Evolutionary conservation across 2,329 filamentous ascomycete species (phyloP), one percentile per base, ranked within the genome.

Genomic region (Neoascochyta sp.): DNA sequence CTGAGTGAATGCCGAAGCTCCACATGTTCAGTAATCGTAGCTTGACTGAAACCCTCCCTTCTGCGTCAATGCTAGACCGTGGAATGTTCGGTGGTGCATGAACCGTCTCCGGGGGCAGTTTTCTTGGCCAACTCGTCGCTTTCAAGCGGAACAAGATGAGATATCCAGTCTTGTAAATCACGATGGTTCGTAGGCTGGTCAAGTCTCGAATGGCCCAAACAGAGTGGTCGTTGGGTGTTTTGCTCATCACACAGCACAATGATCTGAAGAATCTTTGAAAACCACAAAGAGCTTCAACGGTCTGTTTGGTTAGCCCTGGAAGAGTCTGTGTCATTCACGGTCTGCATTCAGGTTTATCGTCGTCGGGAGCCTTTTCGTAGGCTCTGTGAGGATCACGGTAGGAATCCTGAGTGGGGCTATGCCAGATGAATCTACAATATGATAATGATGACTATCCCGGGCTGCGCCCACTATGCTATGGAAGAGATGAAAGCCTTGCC

Each of bases 91-190:
- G n/a, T n/a, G n/a, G n/a, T n/a, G n/a, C n/a, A n/a, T n/a, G n/a
- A n/a, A n/a, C n/a, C n/a, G n/a, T n/a, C n/a, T n/a, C n/a, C n/a
- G n/a, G n/a, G n/a, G n/a, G n/a, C n/a, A n/a, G n/a, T n/a, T n/a
- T n/a, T n/a, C n/a, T n/a, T n/a, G n/a, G n/a, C n/a, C n/a, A n/a
- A n/a, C n/a, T n/a, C n/a, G n/a, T n/a, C n/a, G n/a, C n/a, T n/a
- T n/a, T n/a, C n/a, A n/a, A n/a, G n/a, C n/a, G n/a, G n/a, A n/a
- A n/a, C n/a, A n/a, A n/a, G n/a, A n/a, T n/a, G n/a, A n/a, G n/a
- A n/a, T n/a, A n/a, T n/a, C n/a, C n/a, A 47, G n/a, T n/a, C n/a
- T n/a, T 31, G 43, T 44, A 13, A 36, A 24, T 10, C 42, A 35
- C 27, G 36, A 49, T 38, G 13, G 28, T 15, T 34, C 28, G 9